Evolutionary conservation across 495 filamentous ascomycete genomes (phyloP).

Genomic region (Lasiosphaeria ovina): DNA sequence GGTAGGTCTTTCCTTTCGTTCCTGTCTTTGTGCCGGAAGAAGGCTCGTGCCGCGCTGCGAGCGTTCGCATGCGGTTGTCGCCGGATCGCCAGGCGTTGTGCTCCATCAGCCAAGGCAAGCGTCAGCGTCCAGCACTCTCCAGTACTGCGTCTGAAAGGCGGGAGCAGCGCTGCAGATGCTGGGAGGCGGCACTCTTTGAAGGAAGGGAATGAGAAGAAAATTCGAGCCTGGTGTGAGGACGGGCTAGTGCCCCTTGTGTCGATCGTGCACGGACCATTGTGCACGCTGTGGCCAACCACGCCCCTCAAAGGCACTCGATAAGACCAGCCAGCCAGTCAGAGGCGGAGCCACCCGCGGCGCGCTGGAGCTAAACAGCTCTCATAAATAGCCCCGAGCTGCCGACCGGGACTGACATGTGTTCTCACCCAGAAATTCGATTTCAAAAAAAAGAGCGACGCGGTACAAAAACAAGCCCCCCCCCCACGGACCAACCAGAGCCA

Average conservation of each 20-base stretch:
- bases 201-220: constrained; percentile 10
- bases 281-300: constrained; percentile 27
- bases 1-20: constrained; percentile 3
- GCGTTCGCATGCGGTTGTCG: constrained; percentile 8
- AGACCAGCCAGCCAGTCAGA: constrained; percentile 31
- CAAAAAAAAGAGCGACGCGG: constrained; percentile 27
- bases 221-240: constrained; percentile 18
- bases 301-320: constrained; percentile 19
- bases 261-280: constrained; percentile 27
- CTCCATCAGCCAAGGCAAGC: too few relatives aligned
- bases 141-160: too few relatives aligned
- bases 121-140: too few relatives aligned
- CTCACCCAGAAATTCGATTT: constrained; percentile 35
- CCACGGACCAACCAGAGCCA: constrained; percentile 26
- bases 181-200: constrained; percentile 5
- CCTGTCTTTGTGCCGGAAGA: constrained; percentile 9
- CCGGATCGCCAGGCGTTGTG: not conserved
- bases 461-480: constrained; percentile 19
- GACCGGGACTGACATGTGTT: constrained; percentile 39
- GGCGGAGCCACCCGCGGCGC: constrained; percentile 26
- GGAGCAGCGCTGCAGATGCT: constrained; percentile 6
- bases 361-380: constrained; percentile 27
- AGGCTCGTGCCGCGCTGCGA: constrained; percentile 2
- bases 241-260: constrained; percentile 24
- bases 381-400: constrained; percentile 43